These are phyloP conservation scores for Rhizopogon salebrosus DNA, from an alignment of 768 basidiomycete species.

Conservation along the genomic window DNA sequence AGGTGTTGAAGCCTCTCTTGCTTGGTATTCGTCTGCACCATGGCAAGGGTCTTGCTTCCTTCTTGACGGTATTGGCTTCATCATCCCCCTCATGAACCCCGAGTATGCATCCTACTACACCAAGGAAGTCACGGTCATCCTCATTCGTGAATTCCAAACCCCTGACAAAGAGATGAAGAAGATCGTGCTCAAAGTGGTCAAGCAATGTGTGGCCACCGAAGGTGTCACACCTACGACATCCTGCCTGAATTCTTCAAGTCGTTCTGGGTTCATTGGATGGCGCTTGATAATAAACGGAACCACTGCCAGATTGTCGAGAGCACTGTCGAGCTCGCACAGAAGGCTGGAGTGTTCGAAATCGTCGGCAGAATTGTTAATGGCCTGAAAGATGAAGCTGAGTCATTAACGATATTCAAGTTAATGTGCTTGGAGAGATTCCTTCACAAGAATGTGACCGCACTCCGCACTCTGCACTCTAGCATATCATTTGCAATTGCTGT, in stretches of 20 bases:
- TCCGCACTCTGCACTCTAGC: no score
- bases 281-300: no score
- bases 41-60: constrained; percentile 73
- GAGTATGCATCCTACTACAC: constrained; percentile 99
- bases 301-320: no score
- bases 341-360: constrained; percentile 93
- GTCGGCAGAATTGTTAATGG: constrained; percentile 74
- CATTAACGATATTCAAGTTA: no score
- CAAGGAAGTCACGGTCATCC: constrained; percentile 94
- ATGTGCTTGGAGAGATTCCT: no score
- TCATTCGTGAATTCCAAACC: constrained; percentile 97
- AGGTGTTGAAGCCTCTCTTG: constrained; percentile 82
- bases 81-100: constrained; percentile 99
- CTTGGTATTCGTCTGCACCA: constrained; percentile 73
- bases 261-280: no score
- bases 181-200: constrained; percentile 98
- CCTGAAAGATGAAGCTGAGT: constrained; percentile 56
- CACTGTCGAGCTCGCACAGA: constrained; percentile 84
- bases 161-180: constrained; percentile 99
- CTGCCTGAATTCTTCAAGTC: no score
- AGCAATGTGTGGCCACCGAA: constrained; percentile 97
- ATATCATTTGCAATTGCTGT: no score
- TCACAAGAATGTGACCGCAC: no score
- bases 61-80: constrained; percentile 93
- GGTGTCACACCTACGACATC: constrained; percentile 95